Conservation (phyloP, 2,329 filamentous ascomycete species). For the Chrysoporthe austroafricana region DNA sequence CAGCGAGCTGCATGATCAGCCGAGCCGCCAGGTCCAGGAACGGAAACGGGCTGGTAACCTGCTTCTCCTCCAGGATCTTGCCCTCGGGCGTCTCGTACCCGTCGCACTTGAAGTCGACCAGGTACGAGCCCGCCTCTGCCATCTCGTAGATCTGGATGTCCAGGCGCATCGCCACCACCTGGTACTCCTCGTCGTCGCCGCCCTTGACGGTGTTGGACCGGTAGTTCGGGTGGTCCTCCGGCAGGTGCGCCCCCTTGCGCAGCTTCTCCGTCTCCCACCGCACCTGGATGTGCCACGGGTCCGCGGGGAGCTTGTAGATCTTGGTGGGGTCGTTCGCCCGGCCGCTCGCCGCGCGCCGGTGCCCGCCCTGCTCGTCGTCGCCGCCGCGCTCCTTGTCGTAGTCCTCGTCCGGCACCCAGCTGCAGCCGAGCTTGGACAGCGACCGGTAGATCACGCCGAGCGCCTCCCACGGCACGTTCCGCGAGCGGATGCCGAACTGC, state of each 20-base stretch:
- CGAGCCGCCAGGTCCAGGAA: slow-evolving; percentile 93
- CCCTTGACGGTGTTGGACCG: slow-evolving; percentile 40
- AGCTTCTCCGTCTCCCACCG: slow-evolving; percentile 79
- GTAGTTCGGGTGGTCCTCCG: slow-evolving; percentile 35
- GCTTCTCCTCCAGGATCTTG: slow-evolving; percentile 83
- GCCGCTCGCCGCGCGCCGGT: slow-evolving; percentile 39
- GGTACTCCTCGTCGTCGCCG: slow-evolving; percentile 52
- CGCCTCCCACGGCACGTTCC: slow-evolving; percentile 92
- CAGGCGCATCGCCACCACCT: slow-evolving; percentile 89
- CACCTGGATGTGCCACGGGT: slow-evolving; percentile 93
- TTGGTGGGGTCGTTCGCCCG: slow-evolving; percentile 54
- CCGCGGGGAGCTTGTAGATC: slow-evolving; percentile 84
- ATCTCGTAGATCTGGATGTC: slow-evolving; percentile 97
- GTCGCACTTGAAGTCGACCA: slow-evolving; percentile 98
- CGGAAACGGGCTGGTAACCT: slow-evolving; percentile 92
- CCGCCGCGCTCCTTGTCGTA: slow-evolving; percentile 51
- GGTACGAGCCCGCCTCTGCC: slow-evolving; percentile 80
- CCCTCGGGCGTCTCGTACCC: slow-evolving; percentile 86
- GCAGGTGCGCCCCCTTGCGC: slow-evolving; percentile 42
- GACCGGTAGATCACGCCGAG: slow-evolving; percentile 95
- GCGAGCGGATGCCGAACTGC: slow-evolving; percentile 96
- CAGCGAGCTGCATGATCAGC: slow-evolving; percentile 90
- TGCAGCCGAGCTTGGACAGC: slow-evolving; percentile 81
- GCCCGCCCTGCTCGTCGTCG: slow-evolving; percentile 44
- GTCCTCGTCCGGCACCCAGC: slow-evolving; percentile 76